These are phyloP conservation scores for Sugiyamaella paludigena DNA, from an alignment of 1,139 yeast genomes.

Conservation along the genomic window DNA sequence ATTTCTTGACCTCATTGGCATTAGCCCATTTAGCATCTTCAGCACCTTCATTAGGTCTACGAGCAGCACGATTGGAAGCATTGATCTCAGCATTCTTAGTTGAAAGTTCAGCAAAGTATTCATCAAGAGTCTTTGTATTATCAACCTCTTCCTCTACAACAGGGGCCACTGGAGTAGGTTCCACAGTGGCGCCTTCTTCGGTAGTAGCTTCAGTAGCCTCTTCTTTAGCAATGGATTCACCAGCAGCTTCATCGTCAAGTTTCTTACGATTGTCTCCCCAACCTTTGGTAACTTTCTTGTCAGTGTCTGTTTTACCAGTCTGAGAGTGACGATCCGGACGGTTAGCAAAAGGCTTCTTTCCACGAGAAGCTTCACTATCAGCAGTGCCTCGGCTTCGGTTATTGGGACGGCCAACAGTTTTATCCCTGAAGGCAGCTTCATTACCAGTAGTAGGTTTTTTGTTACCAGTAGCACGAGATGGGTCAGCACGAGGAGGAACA, in stretches of 20 bases:
- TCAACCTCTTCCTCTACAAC: conserved; percentile 38
- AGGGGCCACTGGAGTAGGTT: conserved; percentile 37
- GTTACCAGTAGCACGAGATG: conserved; percentile 37
- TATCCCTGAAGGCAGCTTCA: conserved; percentile 84
- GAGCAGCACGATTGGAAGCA: conserved; percentile 44
- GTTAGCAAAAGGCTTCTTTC: conserved; percentile 44
- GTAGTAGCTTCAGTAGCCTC: conserved; percentile 51
- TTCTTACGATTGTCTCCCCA: conserved; percentile 70
- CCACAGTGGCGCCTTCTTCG: conserved; percentile 47
- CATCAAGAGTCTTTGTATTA: conserved; percentile 58
- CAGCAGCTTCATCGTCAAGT: conserved; percentile 63
- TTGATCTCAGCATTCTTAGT: conserved; percentile 46
- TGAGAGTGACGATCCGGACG: conserved; percentile 74
- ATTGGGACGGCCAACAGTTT: conserved; percentile 57
- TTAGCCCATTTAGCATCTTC: conserved; percentile 51
- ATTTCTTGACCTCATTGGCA: conserved; percentile 30
- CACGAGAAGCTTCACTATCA: conserved; percentile 50
- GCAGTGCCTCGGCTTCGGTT: conserved; percentile 53
- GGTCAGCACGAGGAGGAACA: conserved; percentile 73
- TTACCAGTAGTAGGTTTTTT: conserved; percentile 64
- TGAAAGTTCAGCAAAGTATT: conserved; percentile 66
- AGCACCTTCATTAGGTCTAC: conserved; percentile 60
- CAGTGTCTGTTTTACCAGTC: conserved; percentile 78
- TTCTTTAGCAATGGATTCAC: conserved; percentile 57
- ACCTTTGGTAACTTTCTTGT: conserved; percentile 80